Percentiles rank a stretch among this genome's conserved stretches.
These are phyloP conservation scores for Monosporascus sp. DNA, from an alignment of 2,329 filamentous ascomycete genomes.

Conservation along the genomic window DNA sequence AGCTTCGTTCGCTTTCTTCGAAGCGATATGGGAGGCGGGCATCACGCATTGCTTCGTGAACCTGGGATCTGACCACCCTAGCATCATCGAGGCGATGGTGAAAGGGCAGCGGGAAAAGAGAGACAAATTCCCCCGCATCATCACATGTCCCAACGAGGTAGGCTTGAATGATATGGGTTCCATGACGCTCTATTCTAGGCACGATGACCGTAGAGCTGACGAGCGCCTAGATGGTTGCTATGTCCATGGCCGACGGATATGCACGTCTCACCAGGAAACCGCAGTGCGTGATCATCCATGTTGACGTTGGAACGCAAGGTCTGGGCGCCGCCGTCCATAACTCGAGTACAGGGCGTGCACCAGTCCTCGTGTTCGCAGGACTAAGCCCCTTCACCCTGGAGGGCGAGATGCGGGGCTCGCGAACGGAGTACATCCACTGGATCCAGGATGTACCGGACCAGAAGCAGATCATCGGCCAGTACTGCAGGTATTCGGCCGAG, in stretches of 20 bases:
- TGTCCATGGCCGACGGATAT: conserved; percentile 81
- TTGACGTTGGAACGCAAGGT: conserved; percentile 77
- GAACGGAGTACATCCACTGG: conserved; percentile 84
- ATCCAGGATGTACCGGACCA: conserved; percentile 81
- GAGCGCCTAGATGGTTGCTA: conserved; percentile 64
- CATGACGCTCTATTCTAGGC: background rate
- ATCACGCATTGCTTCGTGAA: conserved; percentile 50
- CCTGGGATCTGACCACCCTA: conserved; percentile 67
- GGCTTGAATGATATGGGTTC: conserved; percentile 1
- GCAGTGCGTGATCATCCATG: conserved; percentile 74
- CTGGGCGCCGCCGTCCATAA: conserved; percentile 76
- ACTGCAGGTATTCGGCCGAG: conserved; percentile 78
- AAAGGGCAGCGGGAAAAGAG: conserved; percentile 65
- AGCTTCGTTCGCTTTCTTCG: conserved; percentile 64
- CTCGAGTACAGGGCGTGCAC: conserved; percentile 66
- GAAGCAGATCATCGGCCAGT: conserved; percentile 74
- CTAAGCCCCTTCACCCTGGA: conserved; percentile 72
- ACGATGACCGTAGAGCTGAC: background rate
- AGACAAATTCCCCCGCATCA: conserved; percentile 63
- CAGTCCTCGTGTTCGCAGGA: conserved; percentile 73
- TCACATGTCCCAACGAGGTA: conserved; percentile 78
- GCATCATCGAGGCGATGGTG: conserved; percentile 75
- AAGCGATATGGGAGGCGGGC: conserved; percentile 32
- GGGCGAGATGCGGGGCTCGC: conserved; percentile 69
- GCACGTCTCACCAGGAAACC: conserved; percentile 66